phyloP scores from a whole-genome alignment of 345 rosid species.

The Tarenaya hassleriana region DNA sequence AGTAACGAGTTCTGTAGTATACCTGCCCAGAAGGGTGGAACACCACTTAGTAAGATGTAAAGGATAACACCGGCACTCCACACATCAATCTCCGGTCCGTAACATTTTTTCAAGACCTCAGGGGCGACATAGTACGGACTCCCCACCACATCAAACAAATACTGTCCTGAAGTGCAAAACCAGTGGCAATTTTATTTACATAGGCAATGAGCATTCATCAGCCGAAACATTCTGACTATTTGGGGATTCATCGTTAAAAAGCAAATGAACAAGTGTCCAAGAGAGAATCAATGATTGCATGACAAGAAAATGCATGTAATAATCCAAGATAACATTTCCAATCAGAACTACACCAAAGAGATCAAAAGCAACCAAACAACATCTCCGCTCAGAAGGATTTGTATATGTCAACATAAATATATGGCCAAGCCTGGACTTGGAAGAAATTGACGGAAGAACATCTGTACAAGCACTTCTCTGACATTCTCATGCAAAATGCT shows the following conservation, averaged over 20 bases:
- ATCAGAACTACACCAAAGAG: too few species aligned
- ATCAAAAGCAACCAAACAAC: too few species aligned
- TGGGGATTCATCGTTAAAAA: too few species aligned
- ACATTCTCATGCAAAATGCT: conserved; percentile 12
- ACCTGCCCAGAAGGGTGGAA: conserved; percentile 99
- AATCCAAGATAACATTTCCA: too few species aligned
- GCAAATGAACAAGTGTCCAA: too few species aligned
- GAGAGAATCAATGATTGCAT: too few species aligned
- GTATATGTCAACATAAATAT: neutral
- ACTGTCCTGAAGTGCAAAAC: conserved; percentile 50
- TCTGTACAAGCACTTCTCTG: neutral
- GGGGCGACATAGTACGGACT: conserved; percentile 99
- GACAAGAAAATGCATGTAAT: too few species aligned
- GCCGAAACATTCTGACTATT: neutral
- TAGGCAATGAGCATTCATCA: neutral
- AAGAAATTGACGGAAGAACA: neutral
- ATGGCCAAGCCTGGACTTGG: conserved; percentile 1
- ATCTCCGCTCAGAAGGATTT: neutral
- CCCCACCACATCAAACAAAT: conserved; percentile 82
- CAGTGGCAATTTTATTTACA: conserved; percentile 1
- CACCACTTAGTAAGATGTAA: conserved; percentile 87
- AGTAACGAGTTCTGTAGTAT: too few species aligned
- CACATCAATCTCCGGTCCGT: conserved; percentile 89
- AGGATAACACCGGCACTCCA: conserved; percentile 98
- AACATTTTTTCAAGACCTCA: conserved; percentile 75